phyloP scores from a whole-genome alignment of 768 basidiomycete species.

The Russula dissimulans region DNA sequence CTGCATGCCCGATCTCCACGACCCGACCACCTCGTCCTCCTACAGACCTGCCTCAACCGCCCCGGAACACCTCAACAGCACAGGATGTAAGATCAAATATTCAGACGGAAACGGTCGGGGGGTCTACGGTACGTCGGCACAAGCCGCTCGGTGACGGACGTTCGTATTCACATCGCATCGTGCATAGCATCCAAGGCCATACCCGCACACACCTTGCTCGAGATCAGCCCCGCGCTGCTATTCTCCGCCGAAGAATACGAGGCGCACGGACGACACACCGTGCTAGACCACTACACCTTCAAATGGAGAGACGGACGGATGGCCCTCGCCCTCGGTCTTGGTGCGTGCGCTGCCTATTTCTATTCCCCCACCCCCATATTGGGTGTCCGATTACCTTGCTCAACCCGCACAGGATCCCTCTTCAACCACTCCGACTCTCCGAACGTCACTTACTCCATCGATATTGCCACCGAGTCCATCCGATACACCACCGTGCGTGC shows the following conservation, averaged over 20 bases:
- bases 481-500: constrained; percentile 47
- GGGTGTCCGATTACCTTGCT: neutral
- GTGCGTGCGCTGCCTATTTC: neutral
- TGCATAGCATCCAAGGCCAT: constrained; percentile 42
- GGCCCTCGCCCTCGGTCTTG: constrained; percentile 47
- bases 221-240: constrained; percentile 79
- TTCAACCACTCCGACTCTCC: constrained; percentile 70
- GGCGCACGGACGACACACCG: constrained; percentile 48
- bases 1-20: constrained; percentile 13
- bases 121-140: constrained; percentile 44
- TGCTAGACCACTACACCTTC: constrained; percentile 70
- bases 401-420: constrained; percentile 48
- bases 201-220: constrained; percentile 56
- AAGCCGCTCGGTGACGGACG: neutral
- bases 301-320: constrained; percentile 64
- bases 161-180: no score
- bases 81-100: constrained; percentile 40
- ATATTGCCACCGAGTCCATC: constrained; percentile 48
- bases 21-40: constrained; percentile 4
- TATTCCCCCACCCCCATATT: neutral
- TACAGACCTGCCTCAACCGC: neutral
- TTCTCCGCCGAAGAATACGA: constrained; percentile 64
- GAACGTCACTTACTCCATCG: constrained; percentile 59
- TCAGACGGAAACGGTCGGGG: constrained; percentile 47
- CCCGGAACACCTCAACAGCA: constrained; percentile 10